Base-by-base conservation (phyloP, 2,329 filamentous ascomycete species). In the Xylaria sp. region DNA sequence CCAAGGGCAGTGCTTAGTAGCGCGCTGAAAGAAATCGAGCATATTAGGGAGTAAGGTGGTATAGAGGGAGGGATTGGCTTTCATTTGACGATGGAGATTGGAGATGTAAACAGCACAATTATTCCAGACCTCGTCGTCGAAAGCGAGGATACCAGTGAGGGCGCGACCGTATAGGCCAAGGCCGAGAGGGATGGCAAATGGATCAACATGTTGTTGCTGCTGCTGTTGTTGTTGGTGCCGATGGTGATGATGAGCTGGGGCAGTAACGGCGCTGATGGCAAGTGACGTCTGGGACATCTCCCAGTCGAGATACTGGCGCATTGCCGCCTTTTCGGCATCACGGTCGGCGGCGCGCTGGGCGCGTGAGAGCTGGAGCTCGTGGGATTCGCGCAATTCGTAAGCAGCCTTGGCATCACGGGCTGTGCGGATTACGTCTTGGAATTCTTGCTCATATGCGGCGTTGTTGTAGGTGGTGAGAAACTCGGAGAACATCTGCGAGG, bases 1-100 rank as follows among this genome's bases (percentile, higher is more conserved):
- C 90, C 93, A 96, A 1, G 95, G 94, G 70, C 94, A 97, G 76
- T 98, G 95, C 45, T 89, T 86, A 9, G 94, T 95, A 12, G 92
- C 93, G 67, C 93, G 87, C 70, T 92, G 89, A 2, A 96, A 82
- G 6, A 94, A 84, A 49, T 92, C 85, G 9, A 96, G 83, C 38
- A 91, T 77, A 57, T 80, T 79, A 19, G 76, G 83, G 58, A 74
- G 83, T 58, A 73, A 77, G 58, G 72, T 77, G 68, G 58, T 75
- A 45, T 66, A 78, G 67, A 69, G 73, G 69, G 76, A 78, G 57
- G 67, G 77, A 17, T 55, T 54, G 76, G 61, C 65, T 68, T 73
- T 78, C 69, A 69, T 74, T 69, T 76, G 79, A 61, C 76, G 81
- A 66, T 81, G 79, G 57, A 82, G 74, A 15, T 80, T 84, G n/a